Evolutionary conservation across 2,329 filamentous ascomycete species (phyloP).

Genomic region (Trichoderma sp.): DNA sequence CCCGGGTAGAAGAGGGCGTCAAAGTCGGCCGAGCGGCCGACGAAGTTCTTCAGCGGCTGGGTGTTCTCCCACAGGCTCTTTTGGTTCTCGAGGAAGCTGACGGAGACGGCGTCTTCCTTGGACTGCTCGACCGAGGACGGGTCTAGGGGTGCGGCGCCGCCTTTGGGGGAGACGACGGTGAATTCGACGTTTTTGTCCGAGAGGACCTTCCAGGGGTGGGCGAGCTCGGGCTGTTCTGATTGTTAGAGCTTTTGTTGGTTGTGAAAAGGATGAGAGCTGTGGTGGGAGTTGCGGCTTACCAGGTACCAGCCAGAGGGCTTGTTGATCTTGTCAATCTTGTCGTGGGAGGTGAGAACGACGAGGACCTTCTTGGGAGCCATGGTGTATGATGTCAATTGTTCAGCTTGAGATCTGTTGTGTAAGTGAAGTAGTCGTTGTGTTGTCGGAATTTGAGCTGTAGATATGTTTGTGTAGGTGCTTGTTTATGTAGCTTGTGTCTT

Average conservation of each 20-base stretch:
- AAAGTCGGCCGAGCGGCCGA: slow-evolving; percentile 61
- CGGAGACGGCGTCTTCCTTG: slow-evolving; percentile 54
- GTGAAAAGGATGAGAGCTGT: neutral
- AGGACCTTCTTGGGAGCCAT: slow-evolving; percentile 59
- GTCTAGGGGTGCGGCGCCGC: slow-evolving; percentile 64
- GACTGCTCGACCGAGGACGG: slow-evolving; percentile 58
- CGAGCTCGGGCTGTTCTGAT: slow-evolving; percentile 57
- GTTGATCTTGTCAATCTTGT: slow-evolving; percentile 50
- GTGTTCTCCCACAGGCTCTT: slow-evolving; percentile 66
- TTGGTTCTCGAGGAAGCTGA: slow-evolving; percentile 59
- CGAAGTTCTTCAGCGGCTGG: slow-evolving; percentile 56
- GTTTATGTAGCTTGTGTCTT: neutral
- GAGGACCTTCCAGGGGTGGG: slow-evolving; percentile 65
- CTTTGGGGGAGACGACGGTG: slow-evolving; percentile 62
- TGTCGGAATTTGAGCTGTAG: neutral
- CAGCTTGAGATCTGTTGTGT: neutral
- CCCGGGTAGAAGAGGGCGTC: slow-evolving; percentile 63
- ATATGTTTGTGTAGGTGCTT: neutral
- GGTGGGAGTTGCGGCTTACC: slow-evolving; percentile 43
- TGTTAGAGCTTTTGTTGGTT: slow-evolving; percentile 2
- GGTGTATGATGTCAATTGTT: neutral
- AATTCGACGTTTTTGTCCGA: slow-evolving; percentile 53
- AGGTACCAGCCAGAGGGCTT: slow-evolving; percentile 72
- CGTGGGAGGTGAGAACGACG: slow-evolving; percentile 69
- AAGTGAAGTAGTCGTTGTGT: neutral